These are phyloP conservation scores for Gypsophila paniculata DNA, from an alignment of 179 eudicot genomes.

Conservation along the genomic window DNA sequence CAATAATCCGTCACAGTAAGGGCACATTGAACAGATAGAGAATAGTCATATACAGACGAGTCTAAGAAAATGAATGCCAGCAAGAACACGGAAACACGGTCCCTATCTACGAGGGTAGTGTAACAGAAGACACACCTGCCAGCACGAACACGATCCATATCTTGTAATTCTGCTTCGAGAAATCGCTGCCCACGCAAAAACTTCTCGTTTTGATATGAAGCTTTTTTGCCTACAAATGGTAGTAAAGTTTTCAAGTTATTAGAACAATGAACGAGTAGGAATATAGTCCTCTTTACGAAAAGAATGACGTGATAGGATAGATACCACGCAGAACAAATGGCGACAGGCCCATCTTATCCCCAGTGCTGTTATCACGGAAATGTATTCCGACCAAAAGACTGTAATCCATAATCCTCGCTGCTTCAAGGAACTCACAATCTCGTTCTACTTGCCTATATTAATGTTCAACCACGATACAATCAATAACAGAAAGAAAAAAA, in stretches of 20 bases:
- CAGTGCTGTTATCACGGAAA: conserved; percentile 68
- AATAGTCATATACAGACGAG: no score
- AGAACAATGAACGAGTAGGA: background rate
- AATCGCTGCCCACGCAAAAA: conserved; percentile 78
- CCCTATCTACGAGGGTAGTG: no score
- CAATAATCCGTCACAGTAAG: conserved; percentile 38
- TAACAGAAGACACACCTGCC: conserved; percentile 49
- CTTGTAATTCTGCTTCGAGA: conserved; percentile 86
- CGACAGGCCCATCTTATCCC: conserved; percentile 63
- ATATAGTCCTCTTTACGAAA: background rate
- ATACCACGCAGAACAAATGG: conserved; percentile 48
- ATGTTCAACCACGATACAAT: background rate
- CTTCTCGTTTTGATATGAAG: conserved; percentile 73
- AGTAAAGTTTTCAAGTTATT: background rate
- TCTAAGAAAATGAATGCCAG: no score
- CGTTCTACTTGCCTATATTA: conserved; percentile 68
- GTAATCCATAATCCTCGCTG: conserved; percentile 88
- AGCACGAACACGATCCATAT: conserved; percentile 74
- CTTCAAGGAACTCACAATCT: conserved; percentile 88
- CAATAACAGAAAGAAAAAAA: background rate
- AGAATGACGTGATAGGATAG: no score
- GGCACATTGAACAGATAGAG: conserved; percentile 34
- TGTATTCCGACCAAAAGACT: conserved; percentile 91
- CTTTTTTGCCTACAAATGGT: conserved; percentile 35
- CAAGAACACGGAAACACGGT: no score